Evolutionary conservation across 2,329 filamentous ascomycete genomes (phyloP).

Genomic region (Aspergillus udagawae): DNA sequence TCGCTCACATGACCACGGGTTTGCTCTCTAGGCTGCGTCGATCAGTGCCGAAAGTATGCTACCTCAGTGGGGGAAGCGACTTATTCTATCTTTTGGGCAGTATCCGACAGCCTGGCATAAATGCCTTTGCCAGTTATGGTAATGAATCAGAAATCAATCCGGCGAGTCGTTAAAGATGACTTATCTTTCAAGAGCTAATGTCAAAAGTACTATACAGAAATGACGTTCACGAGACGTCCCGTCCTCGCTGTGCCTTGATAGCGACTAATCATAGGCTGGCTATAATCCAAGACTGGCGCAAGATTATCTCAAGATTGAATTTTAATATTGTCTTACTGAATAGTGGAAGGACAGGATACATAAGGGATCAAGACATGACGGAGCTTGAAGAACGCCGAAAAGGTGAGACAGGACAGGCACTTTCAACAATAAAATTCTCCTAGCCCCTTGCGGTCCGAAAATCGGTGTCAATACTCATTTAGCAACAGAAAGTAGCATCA

Average conservation of each 20-base stretch:
- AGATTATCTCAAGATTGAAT: background rate
- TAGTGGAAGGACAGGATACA: background rate
- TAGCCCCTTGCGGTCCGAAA: background rate
- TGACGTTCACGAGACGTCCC: background rate
- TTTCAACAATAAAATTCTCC: background rate
- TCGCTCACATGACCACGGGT: background rate
- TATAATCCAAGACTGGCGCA: background rate
- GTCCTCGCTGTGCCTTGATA: too few species aligned
- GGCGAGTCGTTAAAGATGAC: background rate
- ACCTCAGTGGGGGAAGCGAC: background rate
- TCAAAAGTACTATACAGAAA: background rate
- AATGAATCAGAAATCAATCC: background rate
- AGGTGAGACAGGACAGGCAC: background rate
- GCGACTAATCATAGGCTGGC: background rate
- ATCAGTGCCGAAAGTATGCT: background rate
- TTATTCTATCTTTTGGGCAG: background rate
- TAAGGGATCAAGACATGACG: background rate
- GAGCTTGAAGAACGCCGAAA: background rate
- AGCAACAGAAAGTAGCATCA: background rate
- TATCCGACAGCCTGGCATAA: background rate
- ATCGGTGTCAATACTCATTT: background rate
- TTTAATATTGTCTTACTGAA: background rate
- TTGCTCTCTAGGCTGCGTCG: background rate
- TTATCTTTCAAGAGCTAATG: background rate
- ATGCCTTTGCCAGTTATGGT: background rate